phyloP scores from a whole-genome alignment of 257 asterid genomes.

The Forsythia viridissima region DNA sequence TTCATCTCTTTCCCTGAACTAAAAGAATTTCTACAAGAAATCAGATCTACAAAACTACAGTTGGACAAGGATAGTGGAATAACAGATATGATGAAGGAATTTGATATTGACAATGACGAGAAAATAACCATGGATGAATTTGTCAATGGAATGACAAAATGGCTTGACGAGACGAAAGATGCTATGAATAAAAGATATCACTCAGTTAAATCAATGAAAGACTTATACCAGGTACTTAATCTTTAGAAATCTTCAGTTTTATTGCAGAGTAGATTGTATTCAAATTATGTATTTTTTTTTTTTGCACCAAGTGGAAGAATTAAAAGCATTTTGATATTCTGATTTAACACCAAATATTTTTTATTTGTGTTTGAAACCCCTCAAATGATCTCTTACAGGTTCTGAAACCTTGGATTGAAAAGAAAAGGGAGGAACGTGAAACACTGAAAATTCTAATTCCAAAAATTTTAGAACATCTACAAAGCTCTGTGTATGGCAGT shows the following conservation, averaged over 20 bases:
- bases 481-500: constrained; percentile 34
- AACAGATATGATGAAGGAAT: constrained; percentile 31
- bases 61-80: constrained; percentile 28
- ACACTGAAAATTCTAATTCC: constrained; percentile 48
- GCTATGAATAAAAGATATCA: constrained; percentile 24
- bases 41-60: constrained; percentile 21
- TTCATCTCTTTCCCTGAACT: constrained; percentile 34
- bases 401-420: constrained; percentile 43
- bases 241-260: neutral
- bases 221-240: constrained; percentile 22
- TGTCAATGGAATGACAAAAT: constrained; percentile 38
- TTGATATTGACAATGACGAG: constrained; percentile 38
- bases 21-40: constrained; percentile 32
- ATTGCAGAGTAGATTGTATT: neutral
- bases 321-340: neutral
- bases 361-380: neutral
- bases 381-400: constrained; percentile 21
- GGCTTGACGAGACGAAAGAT: constrained; percentile 35
- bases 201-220: constrained; percentile 18
- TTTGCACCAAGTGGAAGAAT: neutral
- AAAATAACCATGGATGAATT: constrained; percentile 42
- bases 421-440: constrained; percentile 45
- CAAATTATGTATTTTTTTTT: too few relatives aligned
- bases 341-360: neutral
- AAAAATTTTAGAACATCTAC: constrained; percentile 37